phyloP scores from a whole-genome alignment of 495 filamentous ascomycete genomes.

The Penicillium egyptiacum region DNA sequence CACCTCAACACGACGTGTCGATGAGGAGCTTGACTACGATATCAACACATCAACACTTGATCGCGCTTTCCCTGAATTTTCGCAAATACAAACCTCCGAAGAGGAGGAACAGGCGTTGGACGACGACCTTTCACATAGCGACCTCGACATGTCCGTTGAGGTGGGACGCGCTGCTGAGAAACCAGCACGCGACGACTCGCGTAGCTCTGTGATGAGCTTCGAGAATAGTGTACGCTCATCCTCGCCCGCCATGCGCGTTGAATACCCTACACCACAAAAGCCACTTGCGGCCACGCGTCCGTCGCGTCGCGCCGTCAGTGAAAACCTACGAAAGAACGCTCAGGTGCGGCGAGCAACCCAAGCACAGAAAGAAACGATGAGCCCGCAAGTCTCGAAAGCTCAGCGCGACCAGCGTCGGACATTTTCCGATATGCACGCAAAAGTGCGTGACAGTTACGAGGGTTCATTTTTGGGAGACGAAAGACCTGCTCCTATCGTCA shows the following conservation, averaged over 20 bases:
- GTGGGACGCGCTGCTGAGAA: conserved; percentile 44
- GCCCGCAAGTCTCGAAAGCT: conserved; percentile 38
- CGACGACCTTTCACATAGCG: conserved; percentile 31
- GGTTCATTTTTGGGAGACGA: conserved; percentile 53
- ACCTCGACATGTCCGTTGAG: conserved; percentile 46
- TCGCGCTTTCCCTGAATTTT: conserved; percentile 63
- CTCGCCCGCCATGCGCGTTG: conserved; percentile 47
- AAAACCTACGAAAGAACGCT: conserved; percentile 47
- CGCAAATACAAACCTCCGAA: conserved; percentile 43
- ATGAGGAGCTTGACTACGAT: conserved; percentile 46
- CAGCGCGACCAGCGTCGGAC: conserved; percentile 43
- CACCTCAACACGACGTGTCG: conserved; percentile 16
- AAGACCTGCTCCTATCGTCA: conserved; percentile 47
- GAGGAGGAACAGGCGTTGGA: conserved; percentile 26
- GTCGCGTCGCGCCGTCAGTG: conserved; percentile 36
- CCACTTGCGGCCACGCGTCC: conserved; percentile 22
- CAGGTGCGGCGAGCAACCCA: conserved; percentile 45
- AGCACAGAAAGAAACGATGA: conserved; percentile 48
- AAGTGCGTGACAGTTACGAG: conserved; percentile 55
- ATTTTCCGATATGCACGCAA: conserved; percentile 56
- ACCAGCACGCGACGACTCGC: conserved; percentile 42
- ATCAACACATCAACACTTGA: conserved; percentile 65
- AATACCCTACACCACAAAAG: conserved; percentile 49
- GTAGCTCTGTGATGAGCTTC: conserved; percentile 47
- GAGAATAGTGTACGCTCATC: conserved; percentile 50